phyloP scores from a whole-genome alignment of 805 yeast species.

The Danielia reshetovae region DNA sequence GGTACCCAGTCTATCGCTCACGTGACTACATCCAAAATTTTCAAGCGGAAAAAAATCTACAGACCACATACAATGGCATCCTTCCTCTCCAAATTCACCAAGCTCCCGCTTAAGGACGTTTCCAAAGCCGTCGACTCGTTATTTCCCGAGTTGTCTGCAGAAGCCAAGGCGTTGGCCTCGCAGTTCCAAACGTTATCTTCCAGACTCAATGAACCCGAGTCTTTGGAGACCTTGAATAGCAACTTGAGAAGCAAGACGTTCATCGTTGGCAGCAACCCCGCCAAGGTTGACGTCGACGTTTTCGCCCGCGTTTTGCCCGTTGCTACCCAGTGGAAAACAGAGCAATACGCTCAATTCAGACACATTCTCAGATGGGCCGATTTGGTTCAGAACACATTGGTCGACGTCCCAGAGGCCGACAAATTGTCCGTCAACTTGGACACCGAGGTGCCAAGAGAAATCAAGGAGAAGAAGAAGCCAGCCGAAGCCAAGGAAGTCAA shows the following conservation, averaged over 20 bases:
- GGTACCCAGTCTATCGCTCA: no score
- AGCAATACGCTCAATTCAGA: conserved; percentile 61
- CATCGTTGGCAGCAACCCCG: conserved; percentile 61
- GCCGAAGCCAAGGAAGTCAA: conserved; percentile 30
- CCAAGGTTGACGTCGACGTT: conserved; percentile 67
- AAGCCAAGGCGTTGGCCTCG: conserved; percentile 66
- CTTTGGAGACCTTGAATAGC: conserved; percentile 53
- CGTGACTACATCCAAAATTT: no score
- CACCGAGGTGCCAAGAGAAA: conserved; percentile 69
- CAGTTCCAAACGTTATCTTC: conserved; percentile 78
- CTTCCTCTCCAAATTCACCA: conserved; percentile 24
- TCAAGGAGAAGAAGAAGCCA: conserved; percentile 57
- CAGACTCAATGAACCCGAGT: conserved; percentile 48
- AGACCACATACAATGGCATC: conserved; percentile 35
- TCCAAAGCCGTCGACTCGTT: conserved; percentile 13
- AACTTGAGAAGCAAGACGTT: conserved; percentile 67
- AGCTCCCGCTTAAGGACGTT: conserved; percentile 28
- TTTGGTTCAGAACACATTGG: conserved; percentile 67
- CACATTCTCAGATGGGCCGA: conserved; percentile 94
- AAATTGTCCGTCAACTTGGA: conserved; percentile 55
- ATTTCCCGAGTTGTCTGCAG: conserved; percentile 32
- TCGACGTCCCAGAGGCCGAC: conserved; percentile 50
- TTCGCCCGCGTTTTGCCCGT: conserved; percentile 64
- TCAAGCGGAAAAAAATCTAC: no score
- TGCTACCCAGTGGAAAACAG: conserved; percentile 53